Conservation (phyloP, 768 basidiomycete species). For the Podaxis carcinomalis region DNA sequence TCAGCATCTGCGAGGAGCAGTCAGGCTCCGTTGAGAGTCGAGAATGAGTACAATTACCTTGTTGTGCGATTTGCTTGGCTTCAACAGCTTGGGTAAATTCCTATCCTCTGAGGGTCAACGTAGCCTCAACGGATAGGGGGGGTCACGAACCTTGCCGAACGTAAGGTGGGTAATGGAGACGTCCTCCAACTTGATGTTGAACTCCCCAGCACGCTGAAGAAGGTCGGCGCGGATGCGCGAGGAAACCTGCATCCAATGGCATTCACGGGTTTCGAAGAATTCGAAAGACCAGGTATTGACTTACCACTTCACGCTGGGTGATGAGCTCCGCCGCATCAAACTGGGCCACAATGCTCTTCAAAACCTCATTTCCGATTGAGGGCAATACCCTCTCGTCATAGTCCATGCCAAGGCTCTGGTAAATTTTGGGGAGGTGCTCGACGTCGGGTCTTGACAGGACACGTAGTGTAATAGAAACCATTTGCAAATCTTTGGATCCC, state of each 20-base stretch:
- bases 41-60: slow-evolving; percentile 49
- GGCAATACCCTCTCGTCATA: slow-evolving; percentile 98
- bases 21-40: slow-evolving; percentile 4
- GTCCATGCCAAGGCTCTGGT: slow-evolving; percentile 91
- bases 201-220: slow-evolving; percentile 90
- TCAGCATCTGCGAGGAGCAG: slow-evolving; percentile 71
- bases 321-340: slow-evolving; percentile 97
- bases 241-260: slow-evolving; percentile 54
- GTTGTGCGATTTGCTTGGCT: slow-evolving; percentile 99
- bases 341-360: slow-evolving; percentile 97
- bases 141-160: slow-evolving; percentile 67
- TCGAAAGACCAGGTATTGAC: slow-evolving; percentile 23
- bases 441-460: slow-evolving; percentile 94
- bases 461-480: slow-evolving; percentile 95
- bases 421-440: slow-evolving; percentile 84
- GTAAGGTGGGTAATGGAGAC: slow-evolving; percentile 94
- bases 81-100: slow-evolving; percentile 99
- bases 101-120: slow-evolving; percentile 30
- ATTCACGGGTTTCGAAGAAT: not conserved
- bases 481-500: slow-evolving; percentile 97
- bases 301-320: slow-evolving; percentile 94
- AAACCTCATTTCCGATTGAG: slow-evolving; percentile 95
- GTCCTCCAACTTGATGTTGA: slow-evolving; percentile 93
- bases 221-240: slow-evolving; percentile 91
- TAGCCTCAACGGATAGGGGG: not conserved